Evolutionary conservation across 352 stramenopile genomes (phyloP).

Genomic region (Pythium aquatile): DNA sequence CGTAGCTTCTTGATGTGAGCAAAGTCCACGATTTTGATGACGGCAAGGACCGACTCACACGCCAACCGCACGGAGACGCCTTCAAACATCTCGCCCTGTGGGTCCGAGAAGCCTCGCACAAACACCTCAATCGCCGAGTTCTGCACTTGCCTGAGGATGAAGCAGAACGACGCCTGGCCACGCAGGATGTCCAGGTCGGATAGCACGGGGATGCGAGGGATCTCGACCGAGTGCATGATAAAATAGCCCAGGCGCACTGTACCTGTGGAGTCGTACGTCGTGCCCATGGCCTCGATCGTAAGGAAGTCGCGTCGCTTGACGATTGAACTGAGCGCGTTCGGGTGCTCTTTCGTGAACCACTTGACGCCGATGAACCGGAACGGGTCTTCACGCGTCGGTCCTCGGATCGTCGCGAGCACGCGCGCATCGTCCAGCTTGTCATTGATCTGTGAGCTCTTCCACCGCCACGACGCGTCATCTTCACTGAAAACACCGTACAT

Average conservation of each 20-base stretch:
- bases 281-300: constrained; percentile 46
- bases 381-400: constrained; percentile 28
- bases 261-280: constrained; percentile 37
- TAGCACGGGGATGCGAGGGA: constrained; percentile 36
- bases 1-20: constrained; percentile 66
- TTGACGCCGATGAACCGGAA: constrained; percentile 51
- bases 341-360: constrained; percentile 36
- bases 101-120: constrained; percentile 43
- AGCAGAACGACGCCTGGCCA: constrained; percentile 38
- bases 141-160: constrained; percentile 34
- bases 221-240: constrained; percentile 50
- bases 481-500: constrained; percentile 24
- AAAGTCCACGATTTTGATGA: constrained; percentile 46
- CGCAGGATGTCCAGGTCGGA: constrained; percentile 35
- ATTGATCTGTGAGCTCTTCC: constrained; percentile 31
- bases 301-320: constrained; percentile 53
- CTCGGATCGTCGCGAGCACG: constrained; percentile 32
- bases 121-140: constrained; percentile 42
- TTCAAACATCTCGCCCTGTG: constrained; percentile 31
- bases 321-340: constrained; percentile 25
- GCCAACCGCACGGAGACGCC: constrained; percentile 37
- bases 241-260: constrained; percentile 43
- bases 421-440: constrained; percentile 29
- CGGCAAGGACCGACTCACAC: constrained; percentile 37
- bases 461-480: constrained; percentile 28